Base-by-base conservation (phyloP, 176 grass and related monocot species). In the Tillandsia leiboldiana region DNA sequence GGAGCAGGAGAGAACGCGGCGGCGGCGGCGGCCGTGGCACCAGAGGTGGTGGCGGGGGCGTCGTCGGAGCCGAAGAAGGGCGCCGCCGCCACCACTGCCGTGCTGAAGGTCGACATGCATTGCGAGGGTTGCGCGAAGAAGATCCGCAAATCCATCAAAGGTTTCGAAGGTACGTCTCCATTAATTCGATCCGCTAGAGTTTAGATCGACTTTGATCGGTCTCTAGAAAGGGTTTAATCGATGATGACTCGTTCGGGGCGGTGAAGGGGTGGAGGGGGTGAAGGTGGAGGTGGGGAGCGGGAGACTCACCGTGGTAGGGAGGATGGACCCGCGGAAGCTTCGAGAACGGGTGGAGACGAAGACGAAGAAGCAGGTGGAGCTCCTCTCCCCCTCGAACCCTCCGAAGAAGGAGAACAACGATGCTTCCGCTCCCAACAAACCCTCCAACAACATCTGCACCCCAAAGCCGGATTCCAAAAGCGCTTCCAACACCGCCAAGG, bases 61-160 rank as follows among this genome's bases (percentile, higher is more conserved):
- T 10, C 6, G 53, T 11, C 13, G 56, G 53, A 67, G 71, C 26
- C 29, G 26, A 15, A 42, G 12, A 8, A 29, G 22, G 51, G 61
- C 11, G 82, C 26, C 52, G 64, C 15, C 15, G 26, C 73, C 9
- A 70, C 83, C n/a, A 87, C 83, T 9, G 86, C 77, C 5, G 78
- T 92, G 27, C 66, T 96, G 64, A 89, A 89, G 88, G 68, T 92
- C 0, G 92, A 96, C 80, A 87, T 89, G 74, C 92, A 90, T 82
- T 96, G 86, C 82, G 73, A 90, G 51, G 93, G 88, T 2, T 96
- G 93, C 75, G 71, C 81, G 17, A 75, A 53, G 12, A 85, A 85
- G 56, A 86, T 92, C 79, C 73, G 64, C 51, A 72, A 11, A 26
- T 87, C 88, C 52, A 29, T 92, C 64, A 87, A 66, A 12, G 88